Evolutionary conservation across 331 rosid genomes (phyloP).

Genomic region (Phaseolus coccineus): DNA sequence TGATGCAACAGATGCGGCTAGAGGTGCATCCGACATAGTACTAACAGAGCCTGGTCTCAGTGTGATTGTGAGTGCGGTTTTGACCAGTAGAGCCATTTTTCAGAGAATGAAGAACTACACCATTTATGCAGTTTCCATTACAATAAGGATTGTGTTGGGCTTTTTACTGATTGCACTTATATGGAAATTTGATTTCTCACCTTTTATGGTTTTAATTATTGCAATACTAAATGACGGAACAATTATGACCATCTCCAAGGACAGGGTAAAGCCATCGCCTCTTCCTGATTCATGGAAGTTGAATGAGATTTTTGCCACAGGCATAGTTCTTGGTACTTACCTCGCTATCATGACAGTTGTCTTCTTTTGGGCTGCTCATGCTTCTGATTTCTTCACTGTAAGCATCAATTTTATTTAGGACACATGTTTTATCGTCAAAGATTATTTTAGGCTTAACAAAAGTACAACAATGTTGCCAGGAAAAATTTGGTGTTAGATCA

Average conservation of each 20-base stretch:
- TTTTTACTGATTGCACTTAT: constrained; percentile 79
- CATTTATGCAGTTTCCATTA: constrained; percentile 82
- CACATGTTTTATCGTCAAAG: background rate
- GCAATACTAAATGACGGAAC: constrained; percentile 88
- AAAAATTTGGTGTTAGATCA: constrained; percentile 67
- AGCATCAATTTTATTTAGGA: background rate
- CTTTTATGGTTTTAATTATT: constrained; percentile 81
- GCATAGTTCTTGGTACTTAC: constrained; percentile 73
- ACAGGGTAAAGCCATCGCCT: constrained; percentile 86
- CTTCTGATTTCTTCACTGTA: constrained; percentile 69
- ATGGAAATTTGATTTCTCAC: constrained; percentile 87
- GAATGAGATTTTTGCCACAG: constrained; percentile 82
- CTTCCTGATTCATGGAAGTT: constrained; percentile 88
- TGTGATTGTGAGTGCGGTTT: constrained; percentile 78
- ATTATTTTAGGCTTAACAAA: background rate
- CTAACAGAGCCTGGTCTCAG: constrained; percentile 84
- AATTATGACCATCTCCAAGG: constrained; percentile 89
- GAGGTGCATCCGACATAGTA: constrained; percentile 85
- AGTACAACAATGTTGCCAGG: constrained; percentile 46
- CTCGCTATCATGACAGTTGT: constrained; percentile 78
- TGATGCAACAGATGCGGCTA: constrained; percentile 88
- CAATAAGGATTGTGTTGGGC: constrained; percentile 80
- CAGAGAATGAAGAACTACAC: constrained; percentile 93
- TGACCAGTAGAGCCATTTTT: constrained; percentile 86
- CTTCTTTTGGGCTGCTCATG: constrained; percentile 68